These are phyloP conservation scores for Poa annua DNA, from an alignment of 176 grass and related monocot species.

Conservation along the genomic window DNA sequence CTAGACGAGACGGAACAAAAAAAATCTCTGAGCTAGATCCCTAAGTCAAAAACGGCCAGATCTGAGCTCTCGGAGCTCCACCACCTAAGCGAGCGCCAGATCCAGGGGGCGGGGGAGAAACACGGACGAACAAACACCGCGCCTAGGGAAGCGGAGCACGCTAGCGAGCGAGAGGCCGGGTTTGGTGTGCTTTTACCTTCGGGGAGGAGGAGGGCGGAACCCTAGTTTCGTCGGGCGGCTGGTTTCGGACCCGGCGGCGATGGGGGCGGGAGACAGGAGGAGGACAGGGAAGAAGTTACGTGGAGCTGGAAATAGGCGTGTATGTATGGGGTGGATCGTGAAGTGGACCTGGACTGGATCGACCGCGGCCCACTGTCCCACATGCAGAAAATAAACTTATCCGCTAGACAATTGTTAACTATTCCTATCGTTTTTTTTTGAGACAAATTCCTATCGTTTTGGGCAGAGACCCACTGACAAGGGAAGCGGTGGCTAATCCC, in stretches of 20 bases:
- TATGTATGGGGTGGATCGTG: background rate
- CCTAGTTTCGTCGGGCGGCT: conserved; percentile 1
- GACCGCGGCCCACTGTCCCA: background rate
- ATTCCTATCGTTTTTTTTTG: too few species aligned
- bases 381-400: background rate
- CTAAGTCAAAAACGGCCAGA: background rate
- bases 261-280: background rate
- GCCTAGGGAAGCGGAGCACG: background rate
- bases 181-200: background rate
- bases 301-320: background rate
- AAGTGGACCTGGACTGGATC: background rate
- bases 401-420: too few species aligned
- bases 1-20: background rate
- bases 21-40: background rate
- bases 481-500: too few species aligned
- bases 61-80: background rate
- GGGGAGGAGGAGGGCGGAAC: background rate
- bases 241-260: background rate
- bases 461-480: too few species aligned
- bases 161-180: background rate
- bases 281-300: background rate
- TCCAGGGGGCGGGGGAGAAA: background rate
- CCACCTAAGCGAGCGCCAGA: background rate
- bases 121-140: too few species aligned
- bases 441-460: too few species aligned